A percentile compares a stretch with the other conserved stretches of the same genome.
phyloP scores from a whole-genome alignment of 1,284 basidiomycete species.

The Cystobasidium slooffiae region DNA sequence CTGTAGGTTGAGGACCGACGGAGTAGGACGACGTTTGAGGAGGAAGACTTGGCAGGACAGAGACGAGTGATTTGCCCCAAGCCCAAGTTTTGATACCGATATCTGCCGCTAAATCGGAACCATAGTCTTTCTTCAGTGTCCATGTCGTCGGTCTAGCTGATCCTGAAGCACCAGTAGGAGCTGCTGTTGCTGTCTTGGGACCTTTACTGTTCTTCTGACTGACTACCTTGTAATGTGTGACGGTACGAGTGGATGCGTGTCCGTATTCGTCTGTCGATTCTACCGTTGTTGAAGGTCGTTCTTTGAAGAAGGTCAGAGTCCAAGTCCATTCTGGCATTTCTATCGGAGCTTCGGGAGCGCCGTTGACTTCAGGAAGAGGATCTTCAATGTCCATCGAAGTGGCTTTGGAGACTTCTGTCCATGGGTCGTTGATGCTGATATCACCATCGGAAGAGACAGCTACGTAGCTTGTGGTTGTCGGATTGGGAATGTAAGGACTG shows the following conservation, averaged over 20 bases:
- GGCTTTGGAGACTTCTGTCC: neutral
- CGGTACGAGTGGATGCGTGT: conserved; percentile 7
- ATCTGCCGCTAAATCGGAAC: conserved; percentile 25
- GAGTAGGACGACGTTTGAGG: neutral
- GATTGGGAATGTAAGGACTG: neutral
- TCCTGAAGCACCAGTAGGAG: neutral
- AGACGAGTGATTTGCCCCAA: conserved; percentile 42
- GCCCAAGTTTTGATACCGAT: conserved; percentile 41
- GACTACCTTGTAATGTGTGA: conserved; percentile 12
- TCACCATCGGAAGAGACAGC: conserved; percentile 13
- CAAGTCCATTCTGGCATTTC: conserved; percentile 10
- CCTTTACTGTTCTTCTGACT: conserved; percentile 11
- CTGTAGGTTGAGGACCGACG: conserved; percentile 16
- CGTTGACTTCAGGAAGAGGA: neutral
- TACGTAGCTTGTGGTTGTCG: neutral
- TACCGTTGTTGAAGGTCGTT: neutral
- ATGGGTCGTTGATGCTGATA: neutral
- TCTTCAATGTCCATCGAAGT: conserved; percentile 19
- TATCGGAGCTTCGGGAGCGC: conserved; percentile 1
- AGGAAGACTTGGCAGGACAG: conserved; percentile 26
- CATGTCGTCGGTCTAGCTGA: conserved; percentile 7
- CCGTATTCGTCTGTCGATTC: neutral
- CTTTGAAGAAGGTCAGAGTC: conserved; percentile 11
- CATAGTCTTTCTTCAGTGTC: conserved; percentile 17
- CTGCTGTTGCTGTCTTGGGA: neutral